Conservation (phyloP, 306 rosid genomes). For the Fagus crenata region DNA sequence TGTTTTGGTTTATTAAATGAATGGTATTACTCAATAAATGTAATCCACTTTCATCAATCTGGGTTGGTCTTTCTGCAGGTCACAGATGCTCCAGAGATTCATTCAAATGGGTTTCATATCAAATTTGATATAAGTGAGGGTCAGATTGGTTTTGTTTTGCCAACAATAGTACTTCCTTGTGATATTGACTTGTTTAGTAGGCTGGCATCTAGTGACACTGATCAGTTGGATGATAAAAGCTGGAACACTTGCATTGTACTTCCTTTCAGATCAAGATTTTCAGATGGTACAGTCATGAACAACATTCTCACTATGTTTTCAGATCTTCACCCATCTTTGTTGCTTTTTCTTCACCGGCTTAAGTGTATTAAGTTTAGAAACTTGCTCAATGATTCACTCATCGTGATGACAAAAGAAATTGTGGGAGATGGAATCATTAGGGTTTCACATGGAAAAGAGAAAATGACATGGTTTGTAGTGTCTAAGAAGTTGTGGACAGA, state of each 20-base stretch:
- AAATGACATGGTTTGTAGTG: slow-evolving; percentile 84
- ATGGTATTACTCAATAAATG: slow-evolving; percentile 1
- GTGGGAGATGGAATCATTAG: slow-evolving; percentile 69
- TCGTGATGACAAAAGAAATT: slow-evolving; percentile 79
- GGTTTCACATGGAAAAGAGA: slow-evolving; percentile 77
- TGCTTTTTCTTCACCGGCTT: slow-evolving; percentile 91
- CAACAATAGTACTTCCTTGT: slow-evolving; percentile 74
- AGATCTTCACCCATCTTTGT: slow-evolving; percentile 90
- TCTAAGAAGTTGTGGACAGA: slow-evolving; percentile 66
- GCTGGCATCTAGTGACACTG: slow-evolving; percentile 51
- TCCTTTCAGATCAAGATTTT: slow-evolving; percentile 69
- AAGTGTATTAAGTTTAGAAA: slow-evolving; percentile 77
- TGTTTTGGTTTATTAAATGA: background rate
- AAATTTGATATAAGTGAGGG: slow-evolving; percentile 95
- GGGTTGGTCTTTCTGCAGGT: slow-evolving; percentile 54
- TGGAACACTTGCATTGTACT: slow-evolving; percentile 96
- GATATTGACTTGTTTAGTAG: slow-evolving; percentile 55
- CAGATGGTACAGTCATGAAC: slow-evolving; percentile 57
- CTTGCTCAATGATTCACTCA: slow-evolving; percentile 62
- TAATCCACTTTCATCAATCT: slow-evolving; percentile 25
- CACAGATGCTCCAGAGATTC: slow-evolving; percentile 97
- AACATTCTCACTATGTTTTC: slow-evolving; percentile 71
- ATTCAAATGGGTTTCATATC: slow-evolving; percentile 93
- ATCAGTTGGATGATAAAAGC: slow-evolving; percentile 39
- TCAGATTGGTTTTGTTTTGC: slow-evolving; percentile 95